These are phyloP conservation scores for Salix suchowensis DNA, from an alignment of 345 rosid species.

Conservation along the genomic window DNA sequence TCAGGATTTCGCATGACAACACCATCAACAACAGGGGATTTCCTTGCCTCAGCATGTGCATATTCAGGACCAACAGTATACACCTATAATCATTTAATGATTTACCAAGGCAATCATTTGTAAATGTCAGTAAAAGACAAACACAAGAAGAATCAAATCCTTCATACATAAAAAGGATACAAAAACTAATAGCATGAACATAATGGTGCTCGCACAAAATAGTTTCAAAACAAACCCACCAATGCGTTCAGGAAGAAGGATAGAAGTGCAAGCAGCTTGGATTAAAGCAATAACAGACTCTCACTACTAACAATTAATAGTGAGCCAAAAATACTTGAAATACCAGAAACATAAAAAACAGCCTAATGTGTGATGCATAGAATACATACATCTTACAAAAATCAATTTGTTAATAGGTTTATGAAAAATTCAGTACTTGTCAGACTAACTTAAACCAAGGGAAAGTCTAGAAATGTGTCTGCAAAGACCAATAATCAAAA, in stretches of 20 bases:
- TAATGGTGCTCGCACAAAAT: background rate
- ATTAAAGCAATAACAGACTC: background rate
- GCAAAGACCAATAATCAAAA: background rate
- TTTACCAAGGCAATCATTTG: conserved; percentile 12
- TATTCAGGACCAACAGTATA: conserved; percentile 98
- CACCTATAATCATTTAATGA: conserved; percentile 54
- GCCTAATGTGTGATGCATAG: background rate
- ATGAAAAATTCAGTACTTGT: background rate
- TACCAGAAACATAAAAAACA: conserved; percentile 3
- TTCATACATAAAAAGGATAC: background rate
- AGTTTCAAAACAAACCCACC: background rate
- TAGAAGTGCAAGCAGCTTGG: no score
- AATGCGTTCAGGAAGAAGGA: background rate
- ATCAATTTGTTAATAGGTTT: background rate
- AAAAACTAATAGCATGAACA: background rate
- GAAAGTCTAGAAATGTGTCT: background rate
- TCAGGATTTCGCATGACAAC: conserved; percentile 97
- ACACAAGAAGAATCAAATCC: background rate
- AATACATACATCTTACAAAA: background rate
- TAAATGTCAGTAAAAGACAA: conserved; percentile 4
- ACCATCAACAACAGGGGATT: conserved; percentile 99
- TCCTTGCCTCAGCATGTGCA: conserved; percentile 99
- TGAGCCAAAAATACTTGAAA: background rate
- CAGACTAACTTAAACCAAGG: background rate
- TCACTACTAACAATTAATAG: background rate